Evolutionary conservation across 1,284 basidiomycete species (phyloP), one percentile per base, ranked within the genome.

Genomic region (Binderoboletus segoi): DNA sequence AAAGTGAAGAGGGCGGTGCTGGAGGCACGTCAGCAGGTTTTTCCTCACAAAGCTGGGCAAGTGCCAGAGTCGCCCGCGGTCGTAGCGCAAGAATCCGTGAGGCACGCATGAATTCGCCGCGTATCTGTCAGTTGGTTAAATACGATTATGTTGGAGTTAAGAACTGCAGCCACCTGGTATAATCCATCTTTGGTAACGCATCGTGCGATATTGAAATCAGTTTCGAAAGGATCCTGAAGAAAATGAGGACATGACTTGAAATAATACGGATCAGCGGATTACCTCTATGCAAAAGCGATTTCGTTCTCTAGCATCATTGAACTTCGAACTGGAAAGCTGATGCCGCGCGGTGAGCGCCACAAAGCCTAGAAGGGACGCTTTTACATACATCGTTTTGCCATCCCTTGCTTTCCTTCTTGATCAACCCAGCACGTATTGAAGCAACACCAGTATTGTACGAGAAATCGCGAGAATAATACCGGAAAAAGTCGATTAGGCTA

Each of bases 41-140:
- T 67, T 92, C 90, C 67, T 91, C 91, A 67, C 93, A 95, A 15
- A 96, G 80, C 63, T 93, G 88, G 4, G 92, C 86, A 21, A 95
- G 78, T 4, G 91, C 91, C 15, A 89, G 73, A 26, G 92, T 84
- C 2, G 93, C 91, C 48, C 92, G 85, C 52, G 91, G 93, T 12
- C 92, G 86, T 62, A 80, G 76, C 4, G 86, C 81, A 32, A 96
- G 77, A 54, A 96, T 91, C 48, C 95, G 85, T 28, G 89, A 89
- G 12, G 96, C 96, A 40, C 96, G 89, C 93, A 98, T 98, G 72
- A 98, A 97, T 77, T 98, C 96, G 49, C 96, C 96, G 11, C 96
- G 94, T 67, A 99, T 96, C 93, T 96, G 63, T n/a, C 53, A 38
- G 4, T 26, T 38, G 24, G 44, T 48, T 58, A 15, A 56, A 46